A percentile compares a stretch with the other conserved stretches of the same genome.
These are phyloP conservation scores for Ophiostoma tasmaniense DNA, from an alignment of 2,329 filamentous ascomycete genomes.

Conservation along the genomic window DNA sequence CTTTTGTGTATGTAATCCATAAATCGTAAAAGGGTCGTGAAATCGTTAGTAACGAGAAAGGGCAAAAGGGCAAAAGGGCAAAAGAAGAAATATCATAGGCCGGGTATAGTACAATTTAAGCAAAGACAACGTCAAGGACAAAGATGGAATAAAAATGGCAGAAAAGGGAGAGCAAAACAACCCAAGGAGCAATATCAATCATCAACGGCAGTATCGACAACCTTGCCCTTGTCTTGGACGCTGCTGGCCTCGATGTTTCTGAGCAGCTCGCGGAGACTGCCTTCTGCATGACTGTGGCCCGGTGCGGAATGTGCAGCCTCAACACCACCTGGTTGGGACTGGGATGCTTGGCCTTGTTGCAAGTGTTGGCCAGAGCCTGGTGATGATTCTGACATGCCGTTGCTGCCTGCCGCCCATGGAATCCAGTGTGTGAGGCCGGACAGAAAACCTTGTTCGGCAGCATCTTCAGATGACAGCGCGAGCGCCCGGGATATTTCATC, in stretches of 20 bases:
- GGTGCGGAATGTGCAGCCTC: not conserved
- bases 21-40: not conserved
- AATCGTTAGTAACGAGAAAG: not conserved
- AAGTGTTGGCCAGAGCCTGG: not conserved
- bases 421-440: slow-evolving; percentile 33
- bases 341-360: not conserved
- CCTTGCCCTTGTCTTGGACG: slow-evolving; percentile 24
- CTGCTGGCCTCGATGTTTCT: slow-evolving; percentile 28
- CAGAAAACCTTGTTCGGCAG: not conserved
- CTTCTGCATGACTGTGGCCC: slow-evolving; percentile 41
- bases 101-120: not conserved
- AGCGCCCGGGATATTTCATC: not conserved
- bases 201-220: slow-evolving; percentile 11
- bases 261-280: slow-evolving; percentile 46
- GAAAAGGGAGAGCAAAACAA: not conserved
- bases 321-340: not conserved
- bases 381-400: not conserved
- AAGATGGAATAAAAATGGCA: not conserved
- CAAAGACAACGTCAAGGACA: not conserved
- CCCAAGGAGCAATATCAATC: not conserved
- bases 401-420: slow-evolving; percentile 30
- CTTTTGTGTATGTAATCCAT: not conserved
- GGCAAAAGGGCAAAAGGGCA: not conserved
- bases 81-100: not conserved
- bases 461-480: not conserved